A percentile compares a stretch with the other conserved stretches of the same genome.
phyloP scores from a whole-genome alignment of 768 basidiomycete species.

The Amanita pallidorosea region DNA sequence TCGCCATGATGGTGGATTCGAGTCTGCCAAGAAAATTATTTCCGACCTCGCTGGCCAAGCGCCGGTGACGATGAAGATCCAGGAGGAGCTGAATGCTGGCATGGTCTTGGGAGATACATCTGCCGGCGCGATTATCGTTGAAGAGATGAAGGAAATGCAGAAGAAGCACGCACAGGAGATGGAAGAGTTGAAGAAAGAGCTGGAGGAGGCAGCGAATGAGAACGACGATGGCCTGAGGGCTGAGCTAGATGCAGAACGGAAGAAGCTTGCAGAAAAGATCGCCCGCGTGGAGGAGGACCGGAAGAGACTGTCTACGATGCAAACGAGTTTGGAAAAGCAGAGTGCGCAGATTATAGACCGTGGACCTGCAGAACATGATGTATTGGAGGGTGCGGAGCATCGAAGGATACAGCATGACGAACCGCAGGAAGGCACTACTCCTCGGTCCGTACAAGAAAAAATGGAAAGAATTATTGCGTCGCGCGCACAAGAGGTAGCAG shows the following conservation, averaged over 20 bases:
- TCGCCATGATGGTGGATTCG: conserved; percentile 22
- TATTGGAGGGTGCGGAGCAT: too few species aligned
- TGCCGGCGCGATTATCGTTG: conserved; percentile 15
- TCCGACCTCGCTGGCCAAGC: conserved; percentile 15
- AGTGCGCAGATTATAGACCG: background rate
- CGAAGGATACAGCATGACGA: too few species aligned
- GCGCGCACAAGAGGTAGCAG: too few species aligned
- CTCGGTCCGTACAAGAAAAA: too few species aligned
- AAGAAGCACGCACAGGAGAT: conserved; percentile 9
- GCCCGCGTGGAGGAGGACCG: background rate
- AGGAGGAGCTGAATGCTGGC: conserved; percentile 10
- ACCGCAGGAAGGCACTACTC: too few species aligned
- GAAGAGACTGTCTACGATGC: background rate
- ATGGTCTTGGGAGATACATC: conserved; percentile 23
- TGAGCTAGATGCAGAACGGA: conserved; percentile 4
- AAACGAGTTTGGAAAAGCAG: background rate
- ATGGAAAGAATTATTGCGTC: too few species aligned
- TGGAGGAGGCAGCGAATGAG: conserved; percentile 6
- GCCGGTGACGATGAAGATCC: conserved; percentile 10
- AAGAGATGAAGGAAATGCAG: conserved; percentile 8
- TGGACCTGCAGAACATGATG: background rate
- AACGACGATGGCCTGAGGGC: conserved; percentile 6
- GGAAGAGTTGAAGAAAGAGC: conserved; percentile 8
- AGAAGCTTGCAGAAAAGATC: background rate
- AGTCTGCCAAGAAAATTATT: conserved; percentile 21